These are phyloP conservation scores for Debaryomyces fabryi DNA, from an alignment of 1,139 yeast species.

Conservation along the genomic window DNA sequence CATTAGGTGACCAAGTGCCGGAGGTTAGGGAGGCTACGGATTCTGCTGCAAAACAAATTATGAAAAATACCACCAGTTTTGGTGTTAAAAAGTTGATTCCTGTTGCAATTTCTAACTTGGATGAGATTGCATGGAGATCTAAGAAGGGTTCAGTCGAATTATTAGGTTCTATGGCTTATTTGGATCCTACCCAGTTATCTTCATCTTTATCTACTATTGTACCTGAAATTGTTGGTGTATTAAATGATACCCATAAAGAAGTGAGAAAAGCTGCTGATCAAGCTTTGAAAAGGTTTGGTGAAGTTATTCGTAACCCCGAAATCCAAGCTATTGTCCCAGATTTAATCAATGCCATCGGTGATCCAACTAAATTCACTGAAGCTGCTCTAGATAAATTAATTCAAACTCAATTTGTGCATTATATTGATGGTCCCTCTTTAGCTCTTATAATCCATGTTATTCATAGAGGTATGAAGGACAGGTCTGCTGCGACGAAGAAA, in stretches of 20 bases:
- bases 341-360: slow-evolving; percentile 90
- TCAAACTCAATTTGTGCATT: slow-evolving; percentile 92
- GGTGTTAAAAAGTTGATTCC: slow-evolving; percentile 94
- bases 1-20: slow-evolving; percentile 79
- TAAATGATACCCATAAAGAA: slow-evolving; percentile 94
- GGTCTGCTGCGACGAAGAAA: slow-evolving; percentile 89
- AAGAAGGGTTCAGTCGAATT: slow-evolving; percentile 96
- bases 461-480: slow-evolving; percentile 91
- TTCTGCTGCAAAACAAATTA: slow-evolving; percentile 81
- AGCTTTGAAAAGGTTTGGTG: slow-evolving; percentile 89
- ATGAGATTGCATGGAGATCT: slow-evolving; percentile 93
- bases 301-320: slow-evolving; percentile 96
- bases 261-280: slow-evolving; percentile 94
- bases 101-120: slow-evolving; percentile 80
- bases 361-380: slow-evolving; percentile 89
- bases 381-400: slow-evolving; percentile 84
- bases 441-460: slow-evolving; percentile 94
- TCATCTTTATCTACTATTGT: slow-evolving; percentile 85
- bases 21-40: slow-evolving; percentile 92
- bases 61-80: slow-evolving; percentile 88
- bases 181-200: slow-evolving; percentile 93
- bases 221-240: slow-evolving; percentile 94
- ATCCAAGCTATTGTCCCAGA: slow-evolving; percentile 89
- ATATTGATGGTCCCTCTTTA: slow-evolving; percentile 96
- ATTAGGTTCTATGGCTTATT: slow-evolving; percentile 95